Base-by-base conservation (phyloP, 176 grass and related monocot species). In the Themeda triandra region DNA sequence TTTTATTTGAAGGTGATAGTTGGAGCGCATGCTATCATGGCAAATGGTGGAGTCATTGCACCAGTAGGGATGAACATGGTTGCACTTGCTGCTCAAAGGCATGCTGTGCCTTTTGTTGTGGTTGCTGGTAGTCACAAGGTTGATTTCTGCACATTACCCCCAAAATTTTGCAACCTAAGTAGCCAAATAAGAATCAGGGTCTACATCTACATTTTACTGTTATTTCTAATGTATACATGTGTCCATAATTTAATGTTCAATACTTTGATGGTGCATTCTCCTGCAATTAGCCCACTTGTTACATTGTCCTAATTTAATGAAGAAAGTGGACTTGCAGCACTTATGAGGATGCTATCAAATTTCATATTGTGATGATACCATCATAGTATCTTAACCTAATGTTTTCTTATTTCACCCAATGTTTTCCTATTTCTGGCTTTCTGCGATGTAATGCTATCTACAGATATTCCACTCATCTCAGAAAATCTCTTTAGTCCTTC, bases 51-150 rank as follows among this genome's bases (percentile, higher is more conserved):
- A 84, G 91, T 99, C n/a, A 88, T 99, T 82, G 93, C 93, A 84
- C 96, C 96, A 60, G 90, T 99, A 27, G 96, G 93, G 66, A 96
- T 94, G 87, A 99, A 94, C 79, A 96, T 96, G 93, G 91, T 99
- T 69, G 96, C 91, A 32, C 93, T 96, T 73, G 93, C 96, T 90
- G 96, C 96, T 76, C 93, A 99, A 88, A 95, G 91, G 84, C 96
- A 99, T 84, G 93, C 96, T 76, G 96, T 96, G 51, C 96, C 96
- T 72, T 96, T 99, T 83, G 96, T 99, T 27, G 96, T 99, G 14
- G 86, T 99, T 91, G 96, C 91, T 71, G 96, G 96, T 24, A 95
- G 91, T n/a, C 96, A 96, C 73, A 99, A 99, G 93, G 96, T 95
- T 80, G 24, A 33, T 84, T 89, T 89, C 9, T 70, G 5, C 33